Conservation (phyloP, 192 early-diverging fungal genomes). For the Chytriomyces hyalinus region DNA sequence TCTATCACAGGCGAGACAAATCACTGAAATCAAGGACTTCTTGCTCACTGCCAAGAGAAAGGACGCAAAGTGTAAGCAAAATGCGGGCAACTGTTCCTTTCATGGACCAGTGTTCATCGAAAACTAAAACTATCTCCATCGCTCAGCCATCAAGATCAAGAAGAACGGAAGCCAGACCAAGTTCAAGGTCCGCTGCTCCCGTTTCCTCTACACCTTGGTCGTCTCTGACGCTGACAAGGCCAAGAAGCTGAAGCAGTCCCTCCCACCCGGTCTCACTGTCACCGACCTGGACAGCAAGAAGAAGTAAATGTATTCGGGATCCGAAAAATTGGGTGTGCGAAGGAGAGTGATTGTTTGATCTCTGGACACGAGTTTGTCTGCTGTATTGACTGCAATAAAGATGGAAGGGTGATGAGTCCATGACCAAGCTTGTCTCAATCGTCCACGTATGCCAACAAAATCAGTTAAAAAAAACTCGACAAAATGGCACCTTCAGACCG, state of each 20-base stretch:
- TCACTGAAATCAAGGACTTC: constrained; percentile 98
- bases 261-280: constrained; percentile 78
- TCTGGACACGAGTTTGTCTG: no score
- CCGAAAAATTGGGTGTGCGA: no score
- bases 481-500: constrained; percentile 28
- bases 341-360: no score
- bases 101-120: constrained; percentile 10
- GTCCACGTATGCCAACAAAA: no score
- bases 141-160: constrained; percentile 86
- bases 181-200: constrained; percentile 99
- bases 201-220: constrained; percentile 97
- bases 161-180: constrained; percentile 90
- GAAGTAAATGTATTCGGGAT: constrained; percentile 16
- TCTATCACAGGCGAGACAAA: constrained; percentile 86
- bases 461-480: no score
- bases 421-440: no score
- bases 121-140: constrained; percentile 33
- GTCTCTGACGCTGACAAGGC: constrained; percentile 95
- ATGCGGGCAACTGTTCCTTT: background rate
- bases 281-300: constrained; percentile 37
- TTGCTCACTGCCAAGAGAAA: constrained; percentile 93
- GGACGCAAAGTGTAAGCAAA: constrained; percentile 82
- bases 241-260: constrained; percentile 91
- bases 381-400: no score
- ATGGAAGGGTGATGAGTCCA: no score